Base-by-base conservation (phyloP, 2,329 filamentous ascomycete species). In the Tolypocladium guangdongense region DNA sequence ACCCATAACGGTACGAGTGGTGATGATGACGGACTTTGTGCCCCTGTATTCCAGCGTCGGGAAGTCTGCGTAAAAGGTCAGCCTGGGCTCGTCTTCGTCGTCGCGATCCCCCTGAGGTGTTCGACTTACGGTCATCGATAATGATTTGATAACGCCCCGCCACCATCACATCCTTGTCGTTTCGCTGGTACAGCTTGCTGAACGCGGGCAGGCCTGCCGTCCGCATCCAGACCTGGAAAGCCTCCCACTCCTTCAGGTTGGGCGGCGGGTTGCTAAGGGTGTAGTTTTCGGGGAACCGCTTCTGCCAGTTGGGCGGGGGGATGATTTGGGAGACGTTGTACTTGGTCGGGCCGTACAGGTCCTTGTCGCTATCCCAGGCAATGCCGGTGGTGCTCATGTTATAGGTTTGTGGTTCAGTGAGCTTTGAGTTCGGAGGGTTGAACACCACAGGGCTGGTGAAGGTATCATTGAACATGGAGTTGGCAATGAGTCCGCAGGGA, bases 151-250 rank as follows among this genome's bases (percentile, higher is more conserved):
- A 99, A 22, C 73, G 81, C 32, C 92, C 93, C 18, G 73, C 65
- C 36, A 66, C 63, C 86, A 99, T 86, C 0, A 73, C 67, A 2
- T 78, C 73, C 0, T 75, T 76, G 66, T 96, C 86, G 65, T 96
- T 96, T 55, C 90, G 81, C 68, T 86, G 81, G 47, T 90, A 89
- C 48, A 99, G 76, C 74, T 99, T 99, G 79, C 88, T 96, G 68
- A 99, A 99, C 6, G 86, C 87, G 1, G 93, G 93, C 62, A 97
- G 74, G 54, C 92, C 93, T 27, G 93, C 93, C 2, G 95, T 95
- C 62, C 93, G 84, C 93, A 99, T 99, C 93, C 93, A 99, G 24
- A 97, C 91, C 72, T 96, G 91, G 69, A 99, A 95, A 45, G 84
- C 83, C 68, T 96, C 87, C 72, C 90, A 85, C 0, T 82, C 72